Evolutionary conservation across 257 asterid genomes (phyloP).

Genomic region (Asclepias syriaca): DNA sequence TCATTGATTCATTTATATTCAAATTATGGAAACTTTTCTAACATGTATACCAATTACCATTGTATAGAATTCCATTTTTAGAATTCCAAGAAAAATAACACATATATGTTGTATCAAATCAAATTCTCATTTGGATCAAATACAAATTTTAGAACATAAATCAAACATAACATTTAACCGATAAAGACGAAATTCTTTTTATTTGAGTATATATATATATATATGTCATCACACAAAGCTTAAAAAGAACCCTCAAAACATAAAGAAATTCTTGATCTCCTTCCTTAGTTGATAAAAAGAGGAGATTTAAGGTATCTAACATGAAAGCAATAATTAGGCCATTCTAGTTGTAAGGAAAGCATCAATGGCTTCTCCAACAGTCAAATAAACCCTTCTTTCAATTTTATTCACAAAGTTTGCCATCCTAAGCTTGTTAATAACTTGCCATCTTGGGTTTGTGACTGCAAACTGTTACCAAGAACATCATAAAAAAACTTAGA

Average conservation of each 20-base stretch:
- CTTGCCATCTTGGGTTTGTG: constrained; percentile 38
- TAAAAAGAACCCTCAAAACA: background rate
- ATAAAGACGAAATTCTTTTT: too few species aligned
- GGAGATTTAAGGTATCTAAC: background rate
- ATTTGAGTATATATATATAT: too few species aligned
- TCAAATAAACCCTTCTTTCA: constrained; percentile 27
- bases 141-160: too few species aligned
- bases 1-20: constrained; percentile 7
- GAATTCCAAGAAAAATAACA: background rate
- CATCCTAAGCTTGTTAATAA: constrained; percentile 32
- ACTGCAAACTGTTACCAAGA: constrained; percentile 28
- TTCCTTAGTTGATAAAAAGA: background rate
- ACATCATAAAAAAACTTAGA: background rate
- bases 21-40: background rate
- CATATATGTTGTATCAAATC: too few species aligned
- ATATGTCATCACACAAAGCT: background rate
- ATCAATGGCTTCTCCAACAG: constrained; percentile 37
- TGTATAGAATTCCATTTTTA: constrained; percentile 4
- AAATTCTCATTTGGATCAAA: too few species aligned
- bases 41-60: constrained; percentile 2
- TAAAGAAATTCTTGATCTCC: background rate
- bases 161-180: too few species aligned
- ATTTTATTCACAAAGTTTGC: constrained; percentile 25
- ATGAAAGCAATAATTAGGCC: constrained; percentile 7
- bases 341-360: constrained; percentile 19